Evolutionary conservation across 257 asterid species (phyloP), one percentile per base, ranked within the genome.

Genomic region (Cynanchum wilfordii): DNA sequence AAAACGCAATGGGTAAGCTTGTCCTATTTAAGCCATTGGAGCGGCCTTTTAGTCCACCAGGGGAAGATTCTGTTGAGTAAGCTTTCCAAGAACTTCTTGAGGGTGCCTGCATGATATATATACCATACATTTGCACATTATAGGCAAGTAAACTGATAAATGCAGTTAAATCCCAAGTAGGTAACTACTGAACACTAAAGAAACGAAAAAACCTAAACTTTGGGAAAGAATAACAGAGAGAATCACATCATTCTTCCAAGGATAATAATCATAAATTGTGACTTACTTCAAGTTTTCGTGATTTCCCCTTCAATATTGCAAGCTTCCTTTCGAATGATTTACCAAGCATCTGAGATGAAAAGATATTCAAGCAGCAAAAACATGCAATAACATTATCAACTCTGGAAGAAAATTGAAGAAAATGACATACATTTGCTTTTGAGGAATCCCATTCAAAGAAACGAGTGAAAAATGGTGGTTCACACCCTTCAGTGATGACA

Each of bases 321-420:
- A 92, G 89, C 77, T 87, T 92, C 71, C 96, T 80, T 84, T 92
- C 92, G 78, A 90, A 92, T 29, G 96, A 90, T 85, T 90, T 85
- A 17, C 98, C 98, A 42, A 82, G 92, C 90, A 92, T 88, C 98
- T 92, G 86, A n/a, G 50, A 74, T 73, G 51, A 63, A 33, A 70
- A 59, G 25, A 68, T 22, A 24, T 57, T 40, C 45, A 49, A 52
- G 25, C 22, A 7, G 45, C 16, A 49, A 8, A 40, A 42, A 54
- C 29, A 56, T 54, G 20, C 10, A 15, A 10, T 15, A 38, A 30
- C 20, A 10, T 64, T 62, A 22, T 22, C 47, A 54, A 54, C 54
- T 57, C 56, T 44, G 33, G 42, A 58, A 15, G 38, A 33, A 33
- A 33, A 33, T 27, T 40, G 36, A 57, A 64, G 75, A 73, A 42